Conservation (phyloP, 2,329 filamentous ascomycete species). For the Elsinoe arachidis region DNA sequence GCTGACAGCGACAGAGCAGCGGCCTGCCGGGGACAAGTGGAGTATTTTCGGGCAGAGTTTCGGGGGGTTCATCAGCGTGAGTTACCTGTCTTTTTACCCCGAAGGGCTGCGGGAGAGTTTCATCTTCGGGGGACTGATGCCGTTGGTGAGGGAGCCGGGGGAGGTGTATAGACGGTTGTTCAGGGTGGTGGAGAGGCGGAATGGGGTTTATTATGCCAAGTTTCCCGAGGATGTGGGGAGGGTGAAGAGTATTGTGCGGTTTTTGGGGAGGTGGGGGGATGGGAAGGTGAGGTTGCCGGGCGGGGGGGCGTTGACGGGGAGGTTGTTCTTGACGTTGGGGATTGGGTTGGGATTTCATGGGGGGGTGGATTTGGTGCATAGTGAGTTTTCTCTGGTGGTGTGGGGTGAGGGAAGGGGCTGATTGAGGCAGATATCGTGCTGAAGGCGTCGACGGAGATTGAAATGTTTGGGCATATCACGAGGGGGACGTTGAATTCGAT, state of each 20-base stretch:
- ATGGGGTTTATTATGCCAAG: slow-evolving; percentile 72
- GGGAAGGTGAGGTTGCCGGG: slow-evolving; percentile 59
- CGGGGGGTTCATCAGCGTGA: slow-evolving; percentile 76
- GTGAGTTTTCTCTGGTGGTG: slow-evolving; percentile 25
- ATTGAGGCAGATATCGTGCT: slow-evolving; percentile 51
- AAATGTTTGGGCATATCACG: slow-evolving; percentile 66
- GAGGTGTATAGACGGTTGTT: slow-evolving; percentile 68
- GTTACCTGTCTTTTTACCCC: slow-evolving; percentile 73
- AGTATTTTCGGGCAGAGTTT: slow-evolving; percentile 84
- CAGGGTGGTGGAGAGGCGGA: slow-evolving; percentile 59
- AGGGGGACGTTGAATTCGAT: slow-evolving; percentile 60
- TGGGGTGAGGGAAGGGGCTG: not conserved
- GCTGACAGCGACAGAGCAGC: slow-evolving; percentile 60
- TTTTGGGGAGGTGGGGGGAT: slow-evolving; percentile 49
- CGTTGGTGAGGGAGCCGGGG: slow-evolving; percentile 62
- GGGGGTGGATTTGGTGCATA: slow-evolving; percentile 61
- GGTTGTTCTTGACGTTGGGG: slow-evolving; percentile 68
- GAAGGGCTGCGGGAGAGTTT: slow-evolving; percentile 73
- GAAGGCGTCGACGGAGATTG: slow-evolving; percentile 62
- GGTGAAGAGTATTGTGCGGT: slow-evolving; percentile 57
- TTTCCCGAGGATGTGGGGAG: slow-evolving; percentile 69
- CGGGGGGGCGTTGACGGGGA: slow-evolving; percentile 63
- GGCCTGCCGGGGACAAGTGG: slow-evolving; percentile 63
- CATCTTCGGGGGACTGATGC: slow-evolving; percentile 73
- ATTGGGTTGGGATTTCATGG: slow-evolving; percentile 69